phyloP scores from a whole-genome alignment of 2,329 filamentous ascomycete genomes.

The Verticillium dahliae region DNA sequence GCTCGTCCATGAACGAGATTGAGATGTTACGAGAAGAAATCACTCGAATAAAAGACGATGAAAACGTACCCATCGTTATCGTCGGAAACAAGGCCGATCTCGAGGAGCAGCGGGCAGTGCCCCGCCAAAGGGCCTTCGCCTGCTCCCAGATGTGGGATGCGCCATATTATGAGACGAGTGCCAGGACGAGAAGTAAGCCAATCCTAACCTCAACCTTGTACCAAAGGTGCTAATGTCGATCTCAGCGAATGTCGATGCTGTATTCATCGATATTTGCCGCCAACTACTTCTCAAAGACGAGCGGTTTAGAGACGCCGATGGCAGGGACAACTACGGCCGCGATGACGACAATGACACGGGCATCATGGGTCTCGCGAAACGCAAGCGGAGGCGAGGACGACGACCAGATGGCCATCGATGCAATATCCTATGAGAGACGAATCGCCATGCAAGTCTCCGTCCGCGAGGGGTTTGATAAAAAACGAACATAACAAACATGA shows the following conservation, averaged over 20 bases:
- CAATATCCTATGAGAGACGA: constrained; percentile 12
- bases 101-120: constrained; percentile 76
- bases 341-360: constrained; percentile 36
- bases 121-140: constrained; percentile 71
- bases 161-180: constrained; percentile 87
- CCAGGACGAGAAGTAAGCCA: constrained; percentile 60
- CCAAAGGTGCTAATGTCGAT: background rate
- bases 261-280: constrained; percentile 77
- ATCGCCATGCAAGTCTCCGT: background rate
- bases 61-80: constrained; percentile 79
- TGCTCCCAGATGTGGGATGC: constrained; percentile 84
- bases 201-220: background rate
- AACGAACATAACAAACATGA: background rate
- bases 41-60: constrained; percentile 83
- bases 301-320: constrained; percentile 22
- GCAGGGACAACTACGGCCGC: constrained; percentile 20
- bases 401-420: constrained; percentile 17
- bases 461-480: background rate
- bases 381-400: constrained; percentile 20
- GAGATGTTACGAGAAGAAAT: constrained; percentile 81
- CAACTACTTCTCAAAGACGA: constrained; percentile 76
- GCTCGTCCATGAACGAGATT: constrained; percentile 76
- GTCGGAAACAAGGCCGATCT: constrained; percentile 90
- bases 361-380: constrained; percentile 22
- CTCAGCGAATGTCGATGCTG: constrained; percentile 78